Evolutionary conservation across 129 eudicot genomes (phyloP).

Genomic region (Ambrosia artemisiifolia): DNA sequence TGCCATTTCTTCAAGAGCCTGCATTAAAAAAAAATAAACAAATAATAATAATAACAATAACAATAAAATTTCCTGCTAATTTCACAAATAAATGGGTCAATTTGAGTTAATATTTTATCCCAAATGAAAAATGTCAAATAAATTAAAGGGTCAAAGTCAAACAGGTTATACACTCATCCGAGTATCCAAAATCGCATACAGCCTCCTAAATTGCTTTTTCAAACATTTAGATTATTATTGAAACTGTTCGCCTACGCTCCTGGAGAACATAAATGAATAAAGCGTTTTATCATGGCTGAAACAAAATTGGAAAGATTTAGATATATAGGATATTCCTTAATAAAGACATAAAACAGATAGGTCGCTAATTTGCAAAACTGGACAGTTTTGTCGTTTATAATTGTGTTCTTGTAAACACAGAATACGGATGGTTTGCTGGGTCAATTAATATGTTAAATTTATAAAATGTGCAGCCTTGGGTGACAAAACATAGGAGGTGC

Average conservation of each 20-base stretch:
- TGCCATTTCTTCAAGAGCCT: slow-evolving; percentile 99
- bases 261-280: no score
- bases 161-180: not conserved
- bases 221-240: not conserved
- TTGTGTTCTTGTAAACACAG: no score
- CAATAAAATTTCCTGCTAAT: not conserved
- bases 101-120: not conserved
- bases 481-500: no score
- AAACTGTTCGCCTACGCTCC: not conserved
- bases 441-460: no score
- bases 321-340: no score
- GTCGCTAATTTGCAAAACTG: no score
- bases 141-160: not conserved
- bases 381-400: no score
- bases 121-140: not conserved
- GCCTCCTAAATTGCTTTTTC: not conserved
- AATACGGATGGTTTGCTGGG: no score
- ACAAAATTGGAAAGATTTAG: no score
- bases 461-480: no score
- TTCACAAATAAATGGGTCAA: not conserved
- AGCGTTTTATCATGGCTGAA: no score
- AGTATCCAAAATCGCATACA: not conserved
- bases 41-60: not conserved
- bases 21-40: not conserved
- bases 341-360: no score